Percentiles rank a stretch among this genome's conserved stretches.
Evolutionary conservation across 164 flowering plant genomes (phyloP).

Genomic region (Vitis cinerea): DNA sequence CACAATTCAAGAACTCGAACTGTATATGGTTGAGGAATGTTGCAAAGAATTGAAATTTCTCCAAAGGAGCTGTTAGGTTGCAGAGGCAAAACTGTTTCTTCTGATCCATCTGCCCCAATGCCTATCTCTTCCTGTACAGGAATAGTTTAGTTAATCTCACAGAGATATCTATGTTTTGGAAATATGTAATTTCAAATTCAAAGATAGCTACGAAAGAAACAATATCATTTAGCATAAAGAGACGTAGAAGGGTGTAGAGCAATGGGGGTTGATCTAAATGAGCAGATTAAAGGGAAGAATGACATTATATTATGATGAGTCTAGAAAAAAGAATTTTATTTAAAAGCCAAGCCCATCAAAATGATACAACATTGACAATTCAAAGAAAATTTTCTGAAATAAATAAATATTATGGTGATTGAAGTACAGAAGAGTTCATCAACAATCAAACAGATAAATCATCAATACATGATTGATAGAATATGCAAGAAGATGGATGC

Average conservation of each 20-base stretch:
- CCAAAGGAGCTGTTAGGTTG: constrained; percentile 65
- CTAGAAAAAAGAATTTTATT: neutral
- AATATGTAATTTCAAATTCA: neutral
- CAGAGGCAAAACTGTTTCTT: constrained; percentile 48
- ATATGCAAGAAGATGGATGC: neutral
- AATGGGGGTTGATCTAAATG: constrained; percentile 14
- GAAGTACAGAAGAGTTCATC: neutral
- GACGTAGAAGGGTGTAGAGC: neutral
- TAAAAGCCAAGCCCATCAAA: neutral
- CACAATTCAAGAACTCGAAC: constrained; percentile 81
- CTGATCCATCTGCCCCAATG: constrained; percentile 60
- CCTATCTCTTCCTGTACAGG: constrained; percentile 64
- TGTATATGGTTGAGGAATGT: constrained; percentile 85
- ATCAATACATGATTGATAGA: neutral
- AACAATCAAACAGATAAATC: neutral
- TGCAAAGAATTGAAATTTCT: constrained; percentile 81
- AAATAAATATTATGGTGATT: no score
- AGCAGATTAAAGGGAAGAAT: neutral
- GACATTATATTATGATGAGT: neutral
- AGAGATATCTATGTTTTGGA: neutral
- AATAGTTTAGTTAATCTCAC: neutral
- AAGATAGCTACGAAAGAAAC: neutral
- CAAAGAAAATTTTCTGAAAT: no score
- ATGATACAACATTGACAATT: neutral
- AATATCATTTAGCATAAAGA: neutral